These are phyloP conservation scores for Picea engelmannii DNA, from an alignment of 83 land plant species.

Conservation along the genomic window DNA sequence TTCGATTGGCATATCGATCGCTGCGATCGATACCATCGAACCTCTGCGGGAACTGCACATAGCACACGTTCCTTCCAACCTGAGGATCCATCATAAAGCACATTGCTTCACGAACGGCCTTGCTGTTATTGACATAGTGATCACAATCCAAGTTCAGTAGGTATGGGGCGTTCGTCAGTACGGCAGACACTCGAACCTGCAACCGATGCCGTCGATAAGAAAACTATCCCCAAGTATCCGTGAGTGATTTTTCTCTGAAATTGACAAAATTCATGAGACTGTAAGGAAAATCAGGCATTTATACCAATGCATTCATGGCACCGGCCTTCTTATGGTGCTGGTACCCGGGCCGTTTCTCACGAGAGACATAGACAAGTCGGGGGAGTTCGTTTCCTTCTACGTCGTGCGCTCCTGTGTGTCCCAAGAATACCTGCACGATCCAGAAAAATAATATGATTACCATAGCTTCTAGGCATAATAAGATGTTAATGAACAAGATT, in stretches of 20 bases:
- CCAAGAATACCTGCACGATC: conserved; percentile 46
- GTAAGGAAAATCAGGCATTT: too few relatives aligned
- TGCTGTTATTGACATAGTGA: conserved; percentile 69
- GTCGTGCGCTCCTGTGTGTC: conserved; percentile 44
- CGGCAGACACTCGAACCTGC: conserved; percentile 64
- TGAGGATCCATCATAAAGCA: too few relatives aligned
- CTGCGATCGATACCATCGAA: conserved; percentile 63
- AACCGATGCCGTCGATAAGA: too few relatives aligned
- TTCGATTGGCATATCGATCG: conserved; percentile 68
- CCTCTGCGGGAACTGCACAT: conserved; percentile 64
- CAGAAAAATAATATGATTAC: too few relatives aligned
- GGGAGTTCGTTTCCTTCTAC: conserved; percentile 42
- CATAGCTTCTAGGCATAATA: too few relatives aligned
- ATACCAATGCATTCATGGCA: conserved; percentile 55
- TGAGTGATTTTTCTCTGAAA: too few relatives aligned
- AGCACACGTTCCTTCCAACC: conserved; percentile 48
- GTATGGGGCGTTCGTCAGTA: conserved; percentile 59
- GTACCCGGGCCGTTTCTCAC: conserved; percentile 49
- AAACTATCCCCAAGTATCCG: too few relatives aligned
- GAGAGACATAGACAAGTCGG: conserved; percentile 41
- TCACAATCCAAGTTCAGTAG: conserved; percentile 70
- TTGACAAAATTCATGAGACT: too few relatives aligned
- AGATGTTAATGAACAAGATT: too few relatives aligned
- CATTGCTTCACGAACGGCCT: conserved; percentile 64
- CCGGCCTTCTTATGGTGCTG: conserved; percentile 52